Evolutionary conservation across 768 basidiomycete genomes (phyloP).

Genomic region (Mycena floridula): DNA sequence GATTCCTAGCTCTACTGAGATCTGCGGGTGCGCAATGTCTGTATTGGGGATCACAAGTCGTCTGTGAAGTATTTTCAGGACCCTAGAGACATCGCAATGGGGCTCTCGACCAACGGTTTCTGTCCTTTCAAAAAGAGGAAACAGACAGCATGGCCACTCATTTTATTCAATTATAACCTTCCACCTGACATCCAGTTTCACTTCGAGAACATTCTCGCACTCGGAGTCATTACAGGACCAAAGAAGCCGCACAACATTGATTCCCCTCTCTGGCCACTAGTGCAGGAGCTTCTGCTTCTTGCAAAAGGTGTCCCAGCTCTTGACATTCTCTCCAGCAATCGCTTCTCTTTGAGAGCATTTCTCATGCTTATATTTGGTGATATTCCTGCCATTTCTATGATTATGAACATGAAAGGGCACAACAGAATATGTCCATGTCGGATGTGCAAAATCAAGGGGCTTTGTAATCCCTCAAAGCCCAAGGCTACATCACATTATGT

Average conservation of each 20-base stretch:
- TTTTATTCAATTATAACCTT: conserved; percentile 33
- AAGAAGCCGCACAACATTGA: conserved; percentile 32
- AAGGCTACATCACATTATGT: too few species aligned
- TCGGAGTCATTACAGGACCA: conserved; percentile 42
- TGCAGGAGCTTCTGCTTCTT: conserved; percentile 34
- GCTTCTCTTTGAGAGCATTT: conserved; percentile 23
- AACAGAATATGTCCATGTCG: conserved; percentile 25
- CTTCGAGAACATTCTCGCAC: conserved; percentile 25
- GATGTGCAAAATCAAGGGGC: conserved; percentile 31
- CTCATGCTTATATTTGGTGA: conserved; percentile 26
- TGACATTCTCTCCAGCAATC: conserved; percentile 16
- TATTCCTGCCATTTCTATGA: conserved; percentile 21
- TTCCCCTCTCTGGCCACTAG: conserved; percentile 36
- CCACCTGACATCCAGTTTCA: conserved; percentile 28
- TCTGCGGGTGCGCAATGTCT: conserved; percentile 16
- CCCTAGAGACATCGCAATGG: conserved; percentile 34
- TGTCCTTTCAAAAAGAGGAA: too few species aligned
- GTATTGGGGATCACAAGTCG: conserved; percentile 16
- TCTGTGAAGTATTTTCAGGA: conserved; percentile 29
- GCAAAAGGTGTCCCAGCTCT: conserved; percentile 30
- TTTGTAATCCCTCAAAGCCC: too few species aligned
- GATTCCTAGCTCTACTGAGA: conserved; percentile 25
- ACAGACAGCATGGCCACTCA: too few species aligned
- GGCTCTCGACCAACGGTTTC: too few species aligned
- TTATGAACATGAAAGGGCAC: conserved; percentile 30